Evolutionary conservation across 306 rosid species (phyloP), one percentile per base, ranked within the genome.

Genomic region (Dalbergia oliveri): DNA sequence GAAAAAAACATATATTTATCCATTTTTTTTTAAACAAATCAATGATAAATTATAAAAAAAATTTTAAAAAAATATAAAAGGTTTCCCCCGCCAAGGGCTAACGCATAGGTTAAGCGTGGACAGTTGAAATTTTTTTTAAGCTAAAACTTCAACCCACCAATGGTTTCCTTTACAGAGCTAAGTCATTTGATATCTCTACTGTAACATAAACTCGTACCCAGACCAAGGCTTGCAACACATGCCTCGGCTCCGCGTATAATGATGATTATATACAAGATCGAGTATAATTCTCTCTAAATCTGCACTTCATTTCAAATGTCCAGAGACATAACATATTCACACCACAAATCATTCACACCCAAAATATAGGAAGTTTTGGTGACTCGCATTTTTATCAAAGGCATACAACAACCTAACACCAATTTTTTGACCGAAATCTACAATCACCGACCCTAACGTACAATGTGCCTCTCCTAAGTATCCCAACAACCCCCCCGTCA

Each of bases 401-500:
- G 75, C 65, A 60, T 59, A 35, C 72, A 19, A 11, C 21, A 19
- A 11, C 21, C 65, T 16, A 23, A 26, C 76, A 53, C 88, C 79
- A 58, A 16, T 12, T 58, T 26, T 66, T 56, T 81, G 19, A 67
- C 58, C 47, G 19, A 57, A 43, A 63, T 26, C 59, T 37, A 45
- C 49, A 51, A 37, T 34, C 73, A 18, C 60, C 13, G 16, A 1
- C 14, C 44, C 39, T 3, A 47, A 23, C 44, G 18, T 13, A 6
- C 67, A 62, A 62, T 62, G 19, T 33, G 33, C 21, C 63, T 33
- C 35, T 53, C 59, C 59, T 72, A 16, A 54, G 16, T 18, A 44
- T 16, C 19, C n/a, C 70, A 79, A n/a, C 77, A 34, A 79, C 64
- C 72, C 66, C 66, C 70, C 11, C 8, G 41, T 39, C 57, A n/a